Percentiles rank a stretch among this genome's conserved stretches.
Evolutionary conservation across 371 early-diverging fungal species (phyloP).

Genomic region (Mortierella sp.): DNA sequence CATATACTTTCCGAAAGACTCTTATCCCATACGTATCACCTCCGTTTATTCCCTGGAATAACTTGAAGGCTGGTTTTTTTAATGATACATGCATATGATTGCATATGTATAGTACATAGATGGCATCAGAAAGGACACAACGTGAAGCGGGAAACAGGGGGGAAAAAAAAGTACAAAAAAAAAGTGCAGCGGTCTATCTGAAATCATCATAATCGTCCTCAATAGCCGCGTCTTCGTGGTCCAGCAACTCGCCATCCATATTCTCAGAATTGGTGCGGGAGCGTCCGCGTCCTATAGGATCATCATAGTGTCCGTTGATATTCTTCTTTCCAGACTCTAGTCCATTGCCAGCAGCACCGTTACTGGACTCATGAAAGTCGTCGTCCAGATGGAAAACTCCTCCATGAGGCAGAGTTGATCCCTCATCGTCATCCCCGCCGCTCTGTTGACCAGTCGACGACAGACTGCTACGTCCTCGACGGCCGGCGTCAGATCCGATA

Average conservation of each 20-base stretch:
- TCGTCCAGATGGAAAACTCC: slow-evolving; percentile 49
- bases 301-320: slow-evolving; percentile 16
- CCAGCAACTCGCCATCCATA: slow-evolving; percentile 6
- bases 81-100: too few relatives aligned
- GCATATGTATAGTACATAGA: too few relatives aligned
- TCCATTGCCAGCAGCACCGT: too few relatives aligned
- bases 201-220: slow-evolving; percentile 37
- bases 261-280: too few relatives aligned
- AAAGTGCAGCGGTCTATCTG: too few relatives aligned
- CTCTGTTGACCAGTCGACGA: background rate
- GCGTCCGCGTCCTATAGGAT: slow-evolving; percentile 5
- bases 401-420: slow-evolving; percentile 34
- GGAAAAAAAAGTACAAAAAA: too few relatives aligned
- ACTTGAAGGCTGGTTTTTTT: too few relatives aligned
- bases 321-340: slow-evolving; percentile 1
- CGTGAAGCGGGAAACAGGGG: too few relatives aligned
- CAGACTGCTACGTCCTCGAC: background rate
- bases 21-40: too few relatives aligned
- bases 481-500: slow-evolving; percentile 12
- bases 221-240: slow-evolving; percentile 9
- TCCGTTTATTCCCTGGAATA: too few relatives aligned
- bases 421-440: background rate
- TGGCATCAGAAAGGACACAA: too few relatives aligned
- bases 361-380: slow-evolving; percentile 17
- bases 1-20: too few relatives aligned